Evolutionary conservation across 441 rosid genomes (phyloP).

Genomic region (Erodium chrysanthum): DNA sequence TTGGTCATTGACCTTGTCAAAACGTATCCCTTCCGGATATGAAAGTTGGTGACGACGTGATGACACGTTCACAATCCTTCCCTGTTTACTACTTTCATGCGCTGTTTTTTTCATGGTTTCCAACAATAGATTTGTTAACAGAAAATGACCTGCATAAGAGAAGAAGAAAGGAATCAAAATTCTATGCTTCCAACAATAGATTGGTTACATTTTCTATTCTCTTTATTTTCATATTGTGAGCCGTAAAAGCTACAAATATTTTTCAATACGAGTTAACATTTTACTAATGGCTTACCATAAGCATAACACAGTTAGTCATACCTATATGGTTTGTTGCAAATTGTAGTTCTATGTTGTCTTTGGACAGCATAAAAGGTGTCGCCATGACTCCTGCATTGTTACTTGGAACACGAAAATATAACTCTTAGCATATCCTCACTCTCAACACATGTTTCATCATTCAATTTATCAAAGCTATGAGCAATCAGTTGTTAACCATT

Average conservation of each 20-base stretch:
- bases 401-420: slow-evolving; percentile 11
- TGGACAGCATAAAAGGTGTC: slow-evolving; percentile 20
- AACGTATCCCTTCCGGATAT: slow-evolving; percentile 23
- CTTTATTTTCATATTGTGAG: too few species aligned
- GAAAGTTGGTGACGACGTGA: slow-evolving; percentile 20
- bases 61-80: slow-evolving; percentile 23
- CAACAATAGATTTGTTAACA: slow-evolving; percentile 22
- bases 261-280: too few species aligned
- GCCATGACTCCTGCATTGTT: slow-evolving; percentile 28
- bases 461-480: background rate
- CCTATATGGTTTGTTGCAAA: slow-evolving; percentile 28
- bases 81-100: slow-evolving; percentile 14
- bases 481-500: background rate
- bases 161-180: background rate
- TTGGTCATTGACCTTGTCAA: slow-evolving; percentile 18
- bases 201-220: background rate
- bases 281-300: too few species aligned
- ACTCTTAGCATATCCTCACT: background rate
- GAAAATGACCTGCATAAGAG: slow-evolving; percentile 24
- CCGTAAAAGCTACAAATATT: too few species aligned
- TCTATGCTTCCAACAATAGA: background rate
- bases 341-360: slow-evolving; percentile 26
- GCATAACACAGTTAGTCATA: background rate
- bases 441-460: background rate
- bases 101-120: slow-evolving; percentile 28